Conservation (phyloP, 345 rosid genomes). For the Pelargonium nanum region DNA sequence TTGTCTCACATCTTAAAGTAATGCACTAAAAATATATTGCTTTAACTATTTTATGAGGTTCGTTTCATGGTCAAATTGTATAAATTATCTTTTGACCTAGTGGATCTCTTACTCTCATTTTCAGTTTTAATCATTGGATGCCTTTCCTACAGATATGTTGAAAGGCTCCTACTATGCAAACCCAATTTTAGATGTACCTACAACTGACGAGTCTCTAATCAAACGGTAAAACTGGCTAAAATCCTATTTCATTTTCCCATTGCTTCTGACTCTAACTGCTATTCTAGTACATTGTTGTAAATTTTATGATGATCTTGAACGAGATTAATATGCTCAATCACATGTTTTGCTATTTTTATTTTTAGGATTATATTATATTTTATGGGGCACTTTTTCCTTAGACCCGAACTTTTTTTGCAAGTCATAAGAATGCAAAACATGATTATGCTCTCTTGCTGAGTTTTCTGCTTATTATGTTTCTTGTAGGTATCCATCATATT, state of each 20-base stretch:
- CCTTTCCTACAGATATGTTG: conserved; percentile 43
- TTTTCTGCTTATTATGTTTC: conserved; percentile 10
- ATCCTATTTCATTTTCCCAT: conserved; percentile 3
- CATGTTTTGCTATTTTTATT: too few relatives aligned
- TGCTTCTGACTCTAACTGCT: conserved; percentile 1
- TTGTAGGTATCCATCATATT: conserved; percentile 74
- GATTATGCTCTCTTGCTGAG: conserved; percentile 6
- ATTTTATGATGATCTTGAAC: neutral
- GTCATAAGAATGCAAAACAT: neutral
- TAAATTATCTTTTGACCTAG: neutral
- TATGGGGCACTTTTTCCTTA: too few relatives aligned
- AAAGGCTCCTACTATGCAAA: conserved; percentile 90
- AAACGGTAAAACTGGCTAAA: conserved; percentile 35
- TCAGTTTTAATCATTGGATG: conserved; percentile 1
- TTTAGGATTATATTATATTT: too few relatives aligned
- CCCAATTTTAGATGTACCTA: conserved; percentile 69
- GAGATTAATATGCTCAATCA: too few relatives aligned
- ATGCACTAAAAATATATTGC: too few relatives aligned
- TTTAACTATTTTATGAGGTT: too few relatives aligned
- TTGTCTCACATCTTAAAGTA: neutral
- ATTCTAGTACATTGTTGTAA: conserved; percentile 5
- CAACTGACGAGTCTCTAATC: conserved; percentile 36
- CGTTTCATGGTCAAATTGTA: neutral
- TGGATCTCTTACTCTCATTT: conserved; percentile 4
- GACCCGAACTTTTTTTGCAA: neutral